Base-by-base conservation (phyloP, 1,284 basidiomycete species). In the Pyrrhoderma lamaoense region DNA sequence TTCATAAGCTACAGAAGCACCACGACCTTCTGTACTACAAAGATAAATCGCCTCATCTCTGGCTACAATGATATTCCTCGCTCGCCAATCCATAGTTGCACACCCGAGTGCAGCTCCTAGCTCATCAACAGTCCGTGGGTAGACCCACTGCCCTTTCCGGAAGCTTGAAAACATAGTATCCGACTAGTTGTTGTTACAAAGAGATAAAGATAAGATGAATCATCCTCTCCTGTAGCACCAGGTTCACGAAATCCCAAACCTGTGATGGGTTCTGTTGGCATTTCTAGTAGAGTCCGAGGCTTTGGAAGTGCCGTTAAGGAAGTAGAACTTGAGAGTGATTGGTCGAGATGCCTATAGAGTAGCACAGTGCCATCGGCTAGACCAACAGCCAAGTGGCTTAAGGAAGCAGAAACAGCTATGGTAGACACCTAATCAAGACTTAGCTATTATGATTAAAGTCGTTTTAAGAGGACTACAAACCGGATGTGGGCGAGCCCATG, bases 361-460 rank as follows among this genome's bases (percentile, higher is more conserved):
- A 97, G 76, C 4, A 97, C 93, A 0, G 90, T 90, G n/a, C 95
- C 95, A 62, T 98, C 94, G 1, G 85, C 93, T 8, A 98, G 77
- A 7, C 93, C 95, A 38, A 97, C 78, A 3, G 93, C 88, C 16
- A 99, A 79, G 65, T 93, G 89, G 1, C 88, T 82, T 1, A 97
- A 74, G n/a, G 78, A 78, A 4, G 80, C 70, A 0, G 93, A 89
- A 22, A 94, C 71, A 0, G 93, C 87, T 9, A 96, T 70, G 0
- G 85, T 80, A 3, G 90, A 85, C 2, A 95, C 81, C 88, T 92
- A 49, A 1, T 7, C n/a, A 14, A 38, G 45, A n/a, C 27, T 5
- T 11, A 11, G 27, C 7, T 31, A 11, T 5, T 5, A 38, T 38
- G 43, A 45, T n/a, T 27, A 45, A 56, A 40, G 38, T 13, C 14